A percentile compares a stretch with the other conserved stretches of the same genome.
These are phyloP conservation scores for Tieghemiomyces parasiticus DNA, from an alignment of 192 early-diverging fungal genomes.

Conservation along the genomic window DNA sequence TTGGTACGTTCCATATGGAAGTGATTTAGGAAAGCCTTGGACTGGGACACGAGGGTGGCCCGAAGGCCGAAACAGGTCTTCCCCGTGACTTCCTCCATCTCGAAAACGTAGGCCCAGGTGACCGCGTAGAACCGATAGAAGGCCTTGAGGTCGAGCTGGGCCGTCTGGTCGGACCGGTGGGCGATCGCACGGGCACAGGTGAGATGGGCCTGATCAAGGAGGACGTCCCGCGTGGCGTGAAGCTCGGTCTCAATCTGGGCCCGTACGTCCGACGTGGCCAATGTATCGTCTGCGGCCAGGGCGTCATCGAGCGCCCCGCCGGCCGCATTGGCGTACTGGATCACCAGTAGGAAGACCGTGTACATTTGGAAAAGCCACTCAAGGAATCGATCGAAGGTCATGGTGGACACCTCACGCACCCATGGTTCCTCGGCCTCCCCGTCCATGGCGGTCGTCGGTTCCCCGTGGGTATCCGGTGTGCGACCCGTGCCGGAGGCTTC, in stretches of 20 bases:
- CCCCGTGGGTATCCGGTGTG: background rate
- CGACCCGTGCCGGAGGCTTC: background rate
- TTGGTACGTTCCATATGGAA: slow-evolving; percentile 90
- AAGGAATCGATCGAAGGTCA: slow-evolving; percentile 79
- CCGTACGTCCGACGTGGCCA: slow-evolving; percentile 19
- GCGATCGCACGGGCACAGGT: slow-evolving; percentile 77
- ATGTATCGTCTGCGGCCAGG: slow-evolving; percentile 42
- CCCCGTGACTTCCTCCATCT: slow-evolving; percentile 63
- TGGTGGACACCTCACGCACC: slow-evolving; percentile 45
- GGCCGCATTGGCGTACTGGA: slow-evolving; percentile 54
- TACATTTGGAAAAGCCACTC: slow-evolving; percentile 63
- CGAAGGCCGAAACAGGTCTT: slow-evolving; percentile 84
- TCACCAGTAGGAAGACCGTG: slow-evolving; percentile 50
- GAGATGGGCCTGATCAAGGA: slow-evolving; percentile 71
- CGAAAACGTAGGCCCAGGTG: slow-evolving; percentile 69
- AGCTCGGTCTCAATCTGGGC: slow-evolving; percentile 48
- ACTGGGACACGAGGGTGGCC: slow-evolving; percentile 76
- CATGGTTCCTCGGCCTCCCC: slow-evolving; percentile 23
- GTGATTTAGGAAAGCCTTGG: slow-evolving; percentile 78
- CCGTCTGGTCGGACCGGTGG: slow-evolving; percentile 78
- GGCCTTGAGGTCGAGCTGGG: slow-evolving; percentile 70
- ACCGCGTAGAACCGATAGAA: slow-evolving; percentile 72
- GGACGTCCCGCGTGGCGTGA: slow-evolving; percentile 57
- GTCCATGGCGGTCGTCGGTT: slow-evolving; percentile 20
- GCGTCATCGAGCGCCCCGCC: slow-evolving; percentile 46